These are phyloP conservation scores for Neurospora pannonica DNA, from an alignment of 495 filamentous ascomycete species.

Conservation along the genomic window DNA sequence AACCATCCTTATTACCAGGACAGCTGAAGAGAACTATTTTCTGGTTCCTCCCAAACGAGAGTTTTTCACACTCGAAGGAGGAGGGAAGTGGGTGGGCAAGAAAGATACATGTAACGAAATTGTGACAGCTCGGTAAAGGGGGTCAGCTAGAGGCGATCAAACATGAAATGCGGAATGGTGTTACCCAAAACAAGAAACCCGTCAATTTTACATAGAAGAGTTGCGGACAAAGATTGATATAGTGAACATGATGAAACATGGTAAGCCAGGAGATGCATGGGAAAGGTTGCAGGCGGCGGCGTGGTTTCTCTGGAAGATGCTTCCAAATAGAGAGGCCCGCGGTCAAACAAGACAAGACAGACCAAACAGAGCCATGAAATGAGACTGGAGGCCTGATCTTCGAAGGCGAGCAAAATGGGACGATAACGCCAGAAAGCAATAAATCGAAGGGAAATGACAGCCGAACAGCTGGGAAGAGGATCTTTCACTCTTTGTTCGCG, in stretches of 20 bases:
- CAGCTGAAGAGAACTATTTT: not conserved
- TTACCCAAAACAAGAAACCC: not conserved
- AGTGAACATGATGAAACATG: not conserved
- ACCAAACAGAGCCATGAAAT: not conserved
- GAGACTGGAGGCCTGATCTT: not conserved
- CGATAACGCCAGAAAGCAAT: constrained; percentile 17
- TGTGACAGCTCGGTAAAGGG: not conserved
- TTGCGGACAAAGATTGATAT: not conserved
- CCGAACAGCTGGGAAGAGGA: not conserved
- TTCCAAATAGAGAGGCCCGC: constrained; percentile 1
- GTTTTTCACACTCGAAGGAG: not conserved
- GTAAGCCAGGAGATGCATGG: not conserved
- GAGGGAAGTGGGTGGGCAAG: not conserved
- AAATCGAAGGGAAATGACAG: not conserved
- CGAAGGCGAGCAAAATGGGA: not conserved
- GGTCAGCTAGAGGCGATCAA: not conserved
- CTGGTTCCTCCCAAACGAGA: not conserved
- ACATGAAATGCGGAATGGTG: not conserved
- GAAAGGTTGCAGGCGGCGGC: constrained; percentile 7
- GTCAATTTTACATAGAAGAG: not conserved
- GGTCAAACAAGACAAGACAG: constrained; percentile 8
- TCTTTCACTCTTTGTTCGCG: constrained; percentile 18
- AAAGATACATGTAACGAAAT: not conserved
- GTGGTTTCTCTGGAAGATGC: not conserved
- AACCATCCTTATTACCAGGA: not conserved